Conservation (phyloP, 1,284 basidiomycete genomes). For the Trichosporon sp. region DNA sequence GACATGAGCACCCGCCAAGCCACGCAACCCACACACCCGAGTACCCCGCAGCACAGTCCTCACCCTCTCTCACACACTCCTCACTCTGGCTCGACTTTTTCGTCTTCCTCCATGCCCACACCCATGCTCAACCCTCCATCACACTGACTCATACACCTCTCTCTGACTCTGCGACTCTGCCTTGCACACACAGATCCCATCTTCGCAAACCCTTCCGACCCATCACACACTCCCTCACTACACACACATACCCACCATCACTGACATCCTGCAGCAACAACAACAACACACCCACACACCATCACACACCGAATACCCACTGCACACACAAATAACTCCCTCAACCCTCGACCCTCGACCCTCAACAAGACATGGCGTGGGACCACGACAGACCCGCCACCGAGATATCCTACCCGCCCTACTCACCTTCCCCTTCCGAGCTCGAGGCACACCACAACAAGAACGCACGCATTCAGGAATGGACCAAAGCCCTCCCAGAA, state of each 20-base stretch:
- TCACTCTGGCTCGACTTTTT: neutral
- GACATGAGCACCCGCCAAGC: neutral
- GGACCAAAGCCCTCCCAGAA: slow-evolving; percentile 24
- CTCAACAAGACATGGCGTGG: neutral
- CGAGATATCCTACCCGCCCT: slow-evolving; percentile 29
- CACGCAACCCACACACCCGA: neutral
- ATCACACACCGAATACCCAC: neutral
- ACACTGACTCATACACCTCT: neutral
- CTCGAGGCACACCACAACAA: slow-evolving; percentile 26
- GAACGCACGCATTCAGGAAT: slow-evolving; percentile 26
- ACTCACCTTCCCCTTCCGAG: slow-evolving; percentile 34
- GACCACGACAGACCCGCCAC: neutral
- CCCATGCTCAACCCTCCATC: neutral
- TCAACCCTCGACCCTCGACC: neutral
- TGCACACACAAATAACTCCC: neutral
- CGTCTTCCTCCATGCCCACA: neutral
- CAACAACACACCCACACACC: neutral
- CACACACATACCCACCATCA: neutral
- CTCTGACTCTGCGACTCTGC: neutral
- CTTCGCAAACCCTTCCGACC: neutral
- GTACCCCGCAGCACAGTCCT: neutral
- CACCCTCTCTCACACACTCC: neutral
- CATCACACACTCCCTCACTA: slow-evolving; percentile 1
- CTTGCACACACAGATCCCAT: neutral
- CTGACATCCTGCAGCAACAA: neutral